phyloP scores from a whole-genome alignment of 2,329 filamentous ascomycete species.

The Fusarium anthophilum region DNA sequence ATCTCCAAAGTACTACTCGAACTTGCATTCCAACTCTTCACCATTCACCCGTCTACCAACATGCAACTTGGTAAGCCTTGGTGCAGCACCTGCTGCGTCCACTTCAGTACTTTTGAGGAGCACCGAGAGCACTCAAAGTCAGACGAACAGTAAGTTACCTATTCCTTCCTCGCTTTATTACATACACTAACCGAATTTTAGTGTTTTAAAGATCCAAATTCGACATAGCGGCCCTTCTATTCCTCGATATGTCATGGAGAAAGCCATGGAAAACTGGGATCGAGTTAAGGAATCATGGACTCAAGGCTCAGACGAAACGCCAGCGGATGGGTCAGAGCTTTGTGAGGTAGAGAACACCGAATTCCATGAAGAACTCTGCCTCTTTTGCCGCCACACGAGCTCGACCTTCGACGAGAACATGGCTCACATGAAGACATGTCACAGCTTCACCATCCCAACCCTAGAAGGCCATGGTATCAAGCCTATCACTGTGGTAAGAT shows the following conservation, averaged over 20 bases:
- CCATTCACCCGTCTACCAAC: background rate
- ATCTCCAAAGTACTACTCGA: background rate
- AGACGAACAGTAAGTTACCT: background rate
- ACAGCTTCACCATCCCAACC: constrained; percentile 57
- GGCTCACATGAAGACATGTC: constrained; percentile 59
- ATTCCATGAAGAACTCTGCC: background rate
- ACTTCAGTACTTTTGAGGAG: background rate
- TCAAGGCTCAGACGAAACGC: background rate
- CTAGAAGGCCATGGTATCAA: constrained; percentile 54
- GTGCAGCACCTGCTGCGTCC: background rate
- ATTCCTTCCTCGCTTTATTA: rapidly evolving
- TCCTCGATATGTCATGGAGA: background rate
- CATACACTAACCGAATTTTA: background rate
- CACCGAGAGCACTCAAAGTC: background rate
- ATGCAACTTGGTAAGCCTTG: background rate
- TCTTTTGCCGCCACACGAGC: background rate
- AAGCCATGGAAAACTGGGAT: background rate
- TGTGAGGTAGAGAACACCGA: background rate
- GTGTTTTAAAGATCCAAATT: background rate
- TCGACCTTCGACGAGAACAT: constrained; percentile 49
- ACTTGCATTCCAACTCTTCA: background rate
- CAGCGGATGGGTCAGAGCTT: background rate
- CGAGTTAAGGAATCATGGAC: background rate
- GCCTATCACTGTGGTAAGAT: constrained; percentile 55
- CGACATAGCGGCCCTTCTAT: background rate